Evolutionary conservation across 148 eudicot species (phyloP).

Genomic region (Rhododendron vialii): DNA sequence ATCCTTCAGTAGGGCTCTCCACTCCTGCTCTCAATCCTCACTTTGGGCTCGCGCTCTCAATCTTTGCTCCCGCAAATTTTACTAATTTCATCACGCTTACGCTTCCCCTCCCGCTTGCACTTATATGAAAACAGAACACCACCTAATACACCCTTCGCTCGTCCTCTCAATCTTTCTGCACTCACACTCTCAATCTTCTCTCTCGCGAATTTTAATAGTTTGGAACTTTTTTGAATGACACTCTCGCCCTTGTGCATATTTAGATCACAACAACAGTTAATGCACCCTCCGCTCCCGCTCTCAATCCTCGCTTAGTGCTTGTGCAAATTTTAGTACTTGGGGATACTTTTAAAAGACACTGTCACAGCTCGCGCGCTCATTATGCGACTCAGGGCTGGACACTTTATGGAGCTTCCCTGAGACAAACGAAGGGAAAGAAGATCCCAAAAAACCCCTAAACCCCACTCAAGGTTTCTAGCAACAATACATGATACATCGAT

Average conservation of each 20-base stretch:
- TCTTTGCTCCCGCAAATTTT: no score
- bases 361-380: not conserved
- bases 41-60: no score
- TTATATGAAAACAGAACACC: no score
- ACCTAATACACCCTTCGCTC: no score
- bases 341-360: not conserved
- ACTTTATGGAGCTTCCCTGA: not conserved
- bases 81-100: no score
- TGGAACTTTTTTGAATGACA: not conserved
- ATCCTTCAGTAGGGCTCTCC: no score
- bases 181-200: not conserved
- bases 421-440: not conserved
- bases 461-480: constrained; percentile 1
- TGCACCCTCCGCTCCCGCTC: not conserved
- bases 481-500: not conserved
- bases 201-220: not conserved
- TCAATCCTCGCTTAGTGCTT: not conserved
- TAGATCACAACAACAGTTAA: no score
- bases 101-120: no score
- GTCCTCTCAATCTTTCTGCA: no score
- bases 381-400: not conserved
- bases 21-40: no score
- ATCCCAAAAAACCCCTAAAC: not conserved
- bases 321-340: not conserved
- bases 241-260: not conserved